phyloP scores from a whole-genome alignment of 495 filamentous ascomycete genomes.

The Amniculicola lignicola region DNA sequence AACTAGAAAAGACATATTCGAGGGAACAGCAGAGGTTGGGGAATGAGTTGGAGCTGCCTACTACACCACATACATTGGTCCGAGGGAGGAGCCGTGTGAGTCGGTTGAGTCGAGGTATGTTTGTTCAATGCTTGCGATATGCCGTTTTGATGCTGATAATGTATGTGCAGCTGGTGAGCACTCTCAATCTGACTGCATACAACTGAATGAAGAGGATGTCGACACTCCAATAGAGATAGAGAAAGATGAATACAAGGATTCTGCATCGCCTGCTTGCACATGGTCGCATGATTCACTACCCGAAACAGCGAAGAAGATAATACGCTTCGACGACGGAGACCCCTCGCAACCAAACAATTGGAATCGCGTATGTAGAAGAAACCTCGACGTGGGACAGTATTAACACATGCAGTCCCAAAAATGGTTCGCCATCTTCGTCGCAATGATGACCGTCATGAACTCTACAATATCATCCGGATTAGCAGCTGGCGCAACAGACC shows the following conservation, averaged over 20 bases:
- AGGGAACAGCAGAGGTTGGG: conserved; percentile 16
- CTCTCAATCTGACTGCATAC: neutral
- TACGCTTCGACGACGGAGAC: conserved; percentile 35
- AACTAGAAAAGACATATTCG: conserved; percentile 26
- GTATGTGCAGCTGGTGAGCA: neutral
- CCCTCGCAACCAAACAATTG: conserved; percentile 39
- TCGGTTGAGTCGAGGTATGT: conserved; percentile 4
- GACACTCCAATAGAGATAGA: conserved; percentile 30
- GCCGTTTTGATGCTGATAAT: neutral
- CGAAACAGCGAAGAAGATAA: conserved; percentile 3
- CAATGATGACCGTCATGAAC: conserved; percentile 56
- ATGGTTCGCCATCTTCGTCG: conserved; percentile 50
- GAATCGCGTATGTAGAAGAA: conserved; percentile 14
- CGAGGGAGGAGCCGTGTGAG: neutral
- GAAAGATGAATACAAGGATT: conserved; percentile 29
- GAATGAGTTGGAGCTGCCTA: neutral
- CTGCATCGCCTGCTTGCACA: conserved; percentile 7
- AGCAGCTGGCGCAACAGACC: conserved; percentile 59
- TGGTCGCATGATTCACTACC: conserved; percentile 1
- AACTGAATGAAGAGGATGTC: conserved; percentile 20
- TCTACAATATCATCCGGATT: conserved; percentile 69
- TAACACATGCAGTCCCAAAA: conserved; percentile 50
- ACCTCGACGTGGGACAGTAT: neutral
- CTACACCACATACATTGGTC: conserved; percentile 6
- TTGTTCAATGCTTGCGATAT: neutral